Evolutionary conservation across 345 rosid genomes (phyloP).

Genomic region (Hibiscus mutabilis): DNA sequence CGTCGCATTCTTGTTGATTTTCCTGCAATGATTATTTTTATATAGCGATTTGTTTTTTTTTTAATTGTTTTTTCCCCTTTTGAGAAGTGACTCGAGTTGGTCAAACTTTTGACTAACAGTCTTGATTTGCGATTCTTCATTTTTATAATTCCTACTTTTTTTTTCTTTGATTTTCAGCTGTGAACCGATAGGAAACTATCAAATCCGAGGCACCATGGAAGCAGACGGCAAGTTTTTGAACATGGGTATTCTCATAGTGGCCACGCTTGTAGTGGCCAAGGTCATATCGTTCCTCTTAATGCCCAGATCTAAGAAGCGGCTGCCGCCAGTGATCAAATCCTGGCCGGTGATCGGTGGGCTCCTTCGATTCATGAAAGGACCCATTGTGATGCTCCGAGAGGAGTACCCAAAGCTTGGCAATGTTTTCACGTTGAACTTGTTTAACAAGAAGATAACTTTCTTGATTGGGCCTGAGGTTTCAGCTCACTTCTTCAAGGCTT

Average conservation of each 20-base stretch:
- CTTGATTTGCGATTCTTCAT: background rate
- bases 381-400: conserved; percentile 3
- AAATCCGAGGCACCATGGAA: conserved; percentile 28
- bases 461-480: conserved; percentile 3
- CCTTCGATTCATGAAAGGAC: conserved; percentile 2
- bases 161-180: background rate
- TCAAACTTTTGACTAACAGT: background rate
- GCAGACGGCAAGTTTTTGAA: conserved; percentile 54
- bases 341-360: conserved; percentile 2
- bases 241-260: conserved; percentile 47
- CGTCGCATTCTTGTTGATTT: background rate
- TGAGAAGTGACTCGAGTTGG: background rate
- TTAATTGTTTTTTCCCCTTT: background rate
- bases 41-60: background rate
- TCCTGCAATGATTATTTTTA: background rate
- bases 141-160: background rate
- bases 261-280: conserved; percentile 69
- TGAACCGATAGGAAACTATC: background rate
- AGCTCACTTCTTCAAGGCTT: conserved; percentile 41
- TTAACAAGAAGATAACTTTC: conserved; percentile 3
- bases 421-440: conserved; percentile 5
- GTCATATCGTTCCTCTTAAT: conserved; percentile 27
- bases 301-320: background rate
- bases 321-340: background rate
- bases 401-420: conserved; percentile 1